Evolutionary conservation across 306 rosid species (phyloP).

Genomic region (Cucumis hystrix): DNA sequence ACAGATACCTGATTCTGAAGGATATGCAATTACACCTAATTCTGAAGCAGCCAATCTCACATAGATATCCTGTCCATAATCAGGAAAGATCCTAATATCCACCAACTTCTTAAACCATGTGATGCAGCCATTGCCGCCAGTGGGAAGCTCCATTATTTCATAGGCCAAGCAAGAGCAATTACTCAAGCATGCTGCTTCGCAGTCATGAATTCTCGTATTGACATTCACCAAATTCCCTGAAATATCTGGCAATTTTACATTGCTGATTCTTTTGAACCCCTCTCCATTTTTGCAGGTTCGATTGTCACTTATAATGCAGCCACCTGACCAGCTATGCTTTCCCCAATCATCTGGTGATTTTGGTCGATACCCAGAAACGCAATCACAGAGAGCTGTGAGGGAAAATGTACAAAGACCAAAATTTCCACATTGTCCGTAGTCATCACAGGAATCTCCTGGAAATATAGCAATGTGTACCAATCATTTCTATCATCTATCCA

Average conservation of each 20-base stretch:
- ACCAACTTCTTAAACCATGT: slow-evolving; percentile 14
- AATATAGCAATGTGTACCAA: slow-evolving; percentile 16
- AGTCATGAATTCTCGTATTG: not conserved
- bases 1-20: not conserved
- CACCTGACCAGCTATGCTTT: not conserved
- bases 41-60: slow-evolving; percentile 1
- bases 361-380: slow-evolving; percentile 5
- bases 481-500: slow-evolving; percentile 20
- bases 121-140: slow-evolving; percentile 11
- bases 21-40: too few species aligned
- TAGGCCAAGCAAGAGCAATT: slow-evolving; percentile 23
- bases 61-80: not conserved
- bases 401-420: slow-evolving; percentile 15
- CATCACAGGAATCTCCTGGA: slow-evolving; percentile 28
- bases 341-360: not conserved
- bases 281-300: slow-evolving; percentile 8
- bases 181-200: slow-evolving; percentile 7
- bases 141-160: slow-evolving; percentile 1
- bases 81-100: slow-evolving; percentile 7
- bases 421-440: slow-evolving; percentile 34
- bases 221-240: not conserved
- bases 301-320: not conserved
- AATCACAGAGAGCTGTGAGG: not conserved
- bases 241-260: not conserved
- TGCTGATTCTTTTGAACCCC: not conserved